Evolutionary conservation across 1,139 yeast species (phyloP).

Genomic region (Hansenula sp.): DNA sequence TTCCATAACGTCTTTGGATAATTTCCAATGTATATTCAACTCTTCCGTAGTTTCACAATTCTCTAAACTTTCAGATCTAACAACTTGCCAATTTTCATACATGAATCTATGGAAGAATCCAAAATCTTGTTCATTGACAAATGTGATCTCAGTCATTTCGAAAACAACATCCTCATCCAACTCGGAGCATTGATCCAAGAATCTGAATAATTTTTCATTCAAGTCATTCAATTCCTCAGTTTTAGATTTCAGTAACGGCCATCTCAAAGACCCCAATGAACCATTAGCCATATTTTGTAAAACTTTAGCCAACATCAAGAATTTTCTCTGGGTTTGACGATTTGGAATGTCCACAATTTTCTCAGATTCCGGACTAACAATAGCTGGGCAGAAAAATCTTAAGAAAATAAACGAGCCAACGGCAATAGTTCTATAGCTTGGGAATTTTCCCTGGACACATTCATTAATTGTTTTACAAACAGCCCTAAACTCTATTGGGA

Average conservation of each 20-base stretch:
- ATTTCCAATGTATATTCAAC: slow-evolving; percentile 5
- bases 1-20: slow-evolving; percentile 19
- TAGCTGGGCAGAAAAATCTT: slow-evolving; percentile 86
- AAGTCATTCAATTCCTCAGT: slow-evolving; percentile 41
- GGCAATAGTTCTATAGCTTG: slow-evolving; percentile 60
- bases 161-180: slow-evolving; percentile 18
- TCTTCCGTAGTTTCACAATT: slow-evolving; percentile 25
- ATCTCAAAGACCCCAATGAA: slow-evolving; percentile 51
- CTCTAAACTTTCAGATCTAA: slow-evolving; percentile 39
- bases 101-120: slow-evolving; percentile 63
- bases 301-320: slow-evolving; percentile 80
- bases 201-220: slow-evolving; percentile 42
- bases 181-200: slow-evolving; percentile 36
- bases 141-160: slow-evolving; percentile 6
- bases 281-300: slow-evolving; percentile 89
- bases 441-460: slow-evolving; percentile 62
- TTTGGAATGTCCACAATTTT: slow-evolving; percentile 36
- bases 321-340: slow-evolving; percentile 59
- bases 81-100: slow-evolving; percentile 55
- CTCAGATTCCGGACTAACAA: slow-evolving; percentile 83
- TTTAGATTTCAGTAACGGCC: slow-evolving; percentile 49
- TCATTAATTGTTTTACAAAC: slow-evolving; percentile 70
- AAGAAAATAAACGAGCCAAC: slow-evolving; percentile 87
- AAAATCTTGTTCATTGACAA: slow-evolving; percentile 35
- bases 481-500: slow-evolving; percentile 73